Percentiles rank a stretch among this genome's conserved stretches.
Conservation (phyloP, 306 rosid species). For the Hylodesmum podocarpum region DNA sequence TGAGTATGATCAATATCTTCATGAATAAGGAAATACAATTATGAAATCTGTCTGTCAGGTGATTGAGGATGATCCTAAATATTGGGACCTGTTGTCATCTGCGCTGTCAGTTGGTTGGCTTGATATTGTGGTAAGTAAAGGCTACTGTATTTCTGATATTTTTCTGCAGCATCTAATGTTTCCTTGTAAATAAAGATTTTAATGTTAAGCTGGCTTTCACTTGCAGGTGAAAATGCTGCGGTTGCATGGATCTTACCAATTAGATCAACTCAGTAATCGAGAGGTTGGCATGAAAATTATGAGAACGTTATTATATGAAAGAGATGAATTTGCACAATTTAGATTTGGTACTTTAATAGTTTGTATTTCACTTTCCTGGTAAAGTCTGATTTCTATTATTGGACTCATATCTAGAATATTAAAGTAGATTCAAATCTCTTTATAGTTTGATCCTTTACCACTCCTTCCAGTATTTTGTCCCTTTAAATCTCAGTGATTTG, state of each 20-base stretch:
- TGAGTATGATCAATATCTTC: conserved; percentile 26
- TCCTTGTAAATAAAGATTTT: conserved; percentile 15
- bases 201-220: conserved; percentile 26
- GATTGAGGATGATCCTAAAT: conserved; percentile 74
- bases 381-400: not conserved
- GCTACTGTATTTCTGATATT: conserved; percentile 24
- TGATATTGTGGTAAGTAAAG: conserved; percentile 77
- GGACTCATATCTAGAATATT: not conserved
- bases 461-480: not conserved
- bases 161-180: conserved; percentile 28
- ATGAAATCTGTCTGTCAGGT: conserved; percentile 51
- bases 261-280: conserved; percentile 77
- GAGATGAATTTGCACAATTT: conserved; percentile 8
- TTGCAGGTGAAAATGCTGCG: conserved; percentile 90
- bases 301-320: conserved; percentile 5
- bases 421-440: not conserved
- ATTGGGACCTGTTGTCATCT: conserved; percentile 83
- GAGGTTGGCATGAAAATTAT: conserved; percentile 70
- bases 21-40: conserved; percentile 21
- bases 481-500: not conserved
- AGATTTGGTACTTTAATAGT: conserved; percentile 16
- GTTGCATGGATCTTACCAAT: conserved; percentile 85
- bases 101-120: conserved; percentile 95
- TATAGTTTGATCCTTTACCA: not conserved
- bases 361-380: not conserved